Evolutionary conservation across 2,329 filamentous ascomycete species (phyloP).

Genomic region (Pseudogymnoascus sp.): DNA sequence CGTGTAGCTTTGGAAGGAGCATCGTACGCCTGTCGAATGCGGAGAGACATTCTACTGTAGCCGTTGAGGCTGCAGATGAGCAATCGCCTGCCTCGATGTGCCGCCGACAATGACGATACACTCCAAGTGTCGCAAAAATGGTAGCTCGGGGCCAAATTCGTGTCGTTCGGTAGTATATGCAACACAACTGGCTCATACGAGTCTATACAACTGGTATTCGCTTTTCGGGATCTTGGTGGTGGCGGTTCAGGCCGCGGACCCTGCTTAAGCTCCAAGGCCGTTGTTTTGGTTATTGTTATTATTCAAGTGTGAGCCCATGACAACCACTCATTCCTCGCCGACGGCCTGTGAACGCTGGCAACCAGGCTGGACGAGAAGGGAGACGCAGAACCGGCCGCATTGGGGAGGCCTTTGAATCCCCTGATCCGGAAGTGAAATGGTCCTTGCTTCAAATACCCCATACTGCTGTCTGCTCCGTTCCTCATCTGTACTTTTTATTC

Average conservation of each 20-base stretch:
- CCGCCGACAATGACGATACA: neutral
- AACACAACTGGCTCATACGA: neutral
- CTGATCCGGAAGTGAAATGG: constrained; percentile 8
- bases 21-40: neutral
- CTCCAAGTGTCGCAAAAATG: neutral
- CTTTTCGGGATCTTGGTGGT: neutral
- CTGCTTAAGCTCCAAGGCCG: neutral
- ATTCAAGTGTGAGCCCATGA: neutral
- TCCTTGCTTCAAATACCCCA: neutral
- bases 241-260: neutral
- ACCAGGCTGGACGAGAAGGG: neutral
- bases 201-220: neutral
- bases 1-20: neutral
- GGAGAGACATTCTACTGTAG: neutral
- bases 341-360: neutral
- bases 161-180: neutral
- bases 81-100: neutral
- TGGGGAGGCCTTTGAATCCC: constrained; percentile 5
- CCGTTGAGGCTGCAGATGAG: constrained; percentile 3
- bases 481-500: neutral
- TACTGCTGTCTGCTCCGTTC: neutral
- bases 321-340: neutral
- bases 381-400: neutral
- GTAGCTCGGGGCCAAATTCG: neutral
- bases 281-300: neutral